These are phyloP conservation scores for Stygiomarasmius scandens DNA, from an alignment of 1,284 basidiomycete species.

Conservation along the genomic window DNA sequence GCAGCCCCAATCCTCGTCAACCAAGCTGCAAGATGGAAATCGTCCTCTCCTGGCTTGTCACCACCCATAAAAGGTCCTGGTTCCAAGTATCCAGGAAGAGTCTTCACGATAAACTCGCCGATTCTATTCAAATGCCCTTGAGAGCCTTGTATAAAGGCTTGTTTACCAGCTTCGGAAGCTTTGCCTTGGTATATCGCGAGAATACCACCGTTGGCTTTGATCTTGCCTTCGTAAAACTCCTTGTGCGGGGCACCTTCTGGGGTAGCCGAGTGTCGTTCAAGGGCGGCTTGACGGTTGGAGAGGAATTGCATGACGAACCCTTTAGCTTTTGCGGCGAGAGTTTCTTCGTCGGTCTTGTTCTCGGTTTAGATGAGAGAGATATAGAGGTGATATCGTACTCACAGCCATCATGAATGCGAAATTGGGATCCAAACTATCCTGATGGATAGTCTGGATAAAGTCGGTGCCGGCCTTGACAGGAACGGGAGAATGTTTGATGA, in stretches of 20 bases:
- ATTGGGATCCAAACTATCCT: constrained; percentile 62
- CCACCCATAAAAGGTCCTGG: constrained; percentile 50
- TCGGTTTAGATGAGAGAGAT: no score
- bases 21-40: constrained; percentile 58
- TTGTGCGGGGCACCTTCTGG: constrained; percentile 49
- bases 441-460: constrained; percentile 51
- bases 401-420: constrained; percentile 51
- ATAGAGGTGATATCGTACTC: constrained; percentile 21
- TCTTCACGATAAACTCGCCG: constrained; percentile 39
- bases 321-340: constrained; percentile 45
- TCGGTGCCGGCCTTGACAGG: constrained; percentile 40
- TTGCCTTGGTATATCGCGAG: constrained; percentile 47
- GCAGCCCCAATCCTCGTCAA: constrained; percentile 47
- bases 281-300: constrained; percentile 41
- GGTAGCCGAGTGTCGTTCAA: constrained; percentile 43
- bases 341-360: constrained; percentile 57
- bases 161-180: constrained; percentile 36
- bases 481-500: constrained; percentile 46
- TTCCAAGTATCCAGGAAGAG: constrained; percentile 42
- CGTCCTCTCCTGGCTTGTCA: constrained; percentile 50
- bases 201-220: constrained; percentile 47
- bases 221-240: constrained; percentile 55
- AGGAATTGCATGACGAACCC: neutral
- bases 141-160: constrained; percentile 44
- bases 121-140: constrained; percentile 42